A percentile compares a stretch with the other conserved stretches of the same genome.
Conservation (phyloP, 2,329 filamentous ascomycete genomes). For the Epichloe coenophiala region DNA sequence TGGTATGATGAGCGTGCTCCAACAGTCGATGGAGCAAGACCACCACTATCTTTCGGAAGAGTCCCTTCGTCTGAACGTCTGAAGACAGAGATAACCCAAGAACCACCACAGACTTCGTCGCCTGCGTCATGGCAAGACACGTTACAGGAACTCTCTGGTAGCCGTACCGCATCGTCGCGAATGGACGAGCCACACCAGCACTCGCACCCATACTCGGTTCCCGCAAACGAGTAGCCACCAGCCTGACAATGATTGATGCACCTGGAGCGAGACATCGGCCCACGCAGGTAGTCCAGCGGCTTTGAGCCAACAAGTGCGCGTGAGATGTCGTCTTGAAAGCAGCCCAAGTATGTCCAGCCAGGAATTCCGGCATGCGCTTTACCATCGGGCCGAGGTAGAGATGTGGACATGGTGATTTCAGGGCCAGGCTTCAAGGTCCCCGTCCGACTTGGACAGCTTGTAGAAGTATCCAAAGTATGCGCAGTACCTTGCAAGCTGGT, state of each 20-base stretch:
- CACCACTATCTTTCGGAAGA: neutral
- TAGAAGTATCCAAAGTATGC: neutral
- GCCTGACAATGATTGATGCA: constrained; percentile 34
- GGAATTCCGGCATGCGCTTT: neutral
- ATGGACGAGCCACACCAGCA: constrained; percentile 34
- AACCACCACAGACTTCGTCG: constrained; percentile 12
- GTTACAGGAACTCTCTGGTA: constrained; percentile 13
- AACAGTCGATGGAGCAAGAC: neutral
- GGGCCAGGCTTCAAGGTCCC: neutral
- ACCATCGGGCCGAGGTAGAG: neutral
- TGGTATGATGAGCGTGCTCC: neutral
- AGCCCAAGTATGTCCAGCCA: constrained; percentile 18
- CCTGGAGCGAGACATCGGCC: constrained; percentile 32
- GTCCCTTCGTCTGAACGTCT: neutral
- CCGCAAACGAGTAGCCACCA: constrained; percentile 29
- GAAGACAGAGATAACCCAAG: constrained; percentile 14
- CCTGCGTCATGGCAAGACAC: constrained; percentile 10
- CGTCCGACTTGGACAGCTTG: neutral
- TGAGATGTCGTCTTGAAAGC: constrained; percentile 16
- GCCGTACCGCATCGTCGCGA: constrained; percentile 10
- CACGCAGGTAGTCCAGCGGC: constrained; percentile 13
- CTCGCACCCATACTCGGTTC: constrained; percentile 34
- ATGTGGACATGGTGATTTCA: neutral
- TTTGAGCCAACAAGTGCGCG: constrained; percentile 11
- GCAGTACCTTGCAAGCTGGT: neutral